Conservation (phyloP, 2,329 filamentous ascomycete genomes). For the Ambrosiella cleistominuta region DNA sequence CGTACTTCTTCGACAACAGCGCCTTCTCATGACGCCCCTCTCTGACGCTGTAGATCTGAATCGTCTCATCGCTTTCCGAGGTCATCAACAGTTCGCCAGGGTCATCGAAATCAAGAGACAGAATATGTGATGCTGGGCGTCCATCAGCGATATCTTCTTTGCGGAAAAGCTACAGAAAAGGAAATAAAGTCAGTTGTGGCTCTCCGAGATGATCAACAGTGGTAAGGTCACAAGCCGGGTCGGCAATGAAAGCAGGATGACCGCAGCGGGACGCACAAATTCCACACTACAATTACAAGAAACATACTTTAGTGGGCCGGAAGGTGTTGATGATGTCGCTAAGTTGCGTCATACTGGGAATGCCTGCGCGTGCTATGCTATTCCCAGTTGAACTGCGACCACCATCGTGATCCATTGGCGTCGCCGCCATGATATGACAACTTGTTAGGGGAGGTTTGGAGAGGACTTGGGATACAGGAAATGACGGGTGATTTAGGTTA, state of each 20-base stretch:
- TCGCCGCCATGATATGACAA: conserved; percentile 28
- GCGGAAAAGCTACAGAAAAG: conserved; percentile 34
- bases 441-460: neutral
- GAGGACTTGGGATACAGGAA: neutral
- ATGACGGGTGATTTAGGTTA: neutral
- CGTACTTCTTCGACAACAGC: conserved; percentile 90
- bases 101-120: conserved; percentile 93
- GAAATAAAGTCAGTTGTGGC: neutral
- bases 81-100: conserved; percentile 83
- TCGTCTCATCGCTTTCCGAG: conserved; percentile 81
- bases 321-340: conserved; percentile 62
- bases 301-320: conserved; percentile 57
- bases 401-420: conserved; percentile 41
- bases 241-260: too few relatives aligned
- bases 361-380: conserved; percentile 27
- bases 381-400: conserved; percentile 28
- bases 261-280: too few relatives aligned
- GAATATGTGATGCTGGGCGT: conserved; percentile 44
- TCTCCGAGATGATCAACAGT: neutral
- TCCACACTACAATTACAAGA: neutral
- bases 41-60: conserved; percentile 87
- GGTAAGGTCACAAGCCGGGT: neutral
- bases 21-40: conserved; percentile 81
- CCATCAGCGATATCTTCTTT: conserved; percentile 37
- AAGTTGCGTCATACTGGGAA: conserved; percentile 44